Conservation (phyloP, 164 flowering plant species). For the Saururus chinensis region DNA sequence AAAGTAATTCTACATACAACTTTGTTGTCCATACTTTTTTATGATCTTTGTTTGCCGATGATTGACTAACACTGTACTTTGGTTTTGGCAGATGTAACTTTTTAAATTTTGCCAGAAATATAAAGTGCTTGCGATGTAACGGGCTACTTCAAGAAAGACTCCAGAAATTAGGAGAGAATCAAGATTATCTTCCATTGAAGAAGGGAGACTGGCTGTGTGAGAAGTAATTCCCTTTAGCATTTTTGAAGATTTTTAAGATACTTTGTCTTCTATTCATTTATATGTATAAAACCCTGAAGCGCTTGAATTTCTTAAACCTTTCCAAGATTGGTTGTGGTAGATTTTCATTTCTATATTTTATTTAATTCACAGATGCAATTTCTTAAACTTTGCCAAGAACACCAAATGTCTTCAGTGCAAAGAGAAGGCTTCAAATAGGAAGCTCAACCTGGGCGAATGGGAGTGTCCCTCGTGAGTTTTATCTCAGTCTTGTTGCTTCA, state of each 20-base stretch:
- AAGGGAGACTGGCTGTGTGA: conserved; percentile 93
- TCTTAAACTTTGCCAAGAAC: conserved; percentile 86
- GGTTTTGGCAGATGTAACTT: conserved; percentile 58
- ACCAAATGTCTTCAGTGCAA: conserved; percentile 64
- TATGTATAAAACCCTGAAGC: too few species aligned
- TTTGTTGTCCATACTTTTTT: not conserved
- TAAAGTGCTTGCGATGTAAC: conserved; percentile 73
- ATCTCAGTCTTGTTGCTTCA: not conserved
- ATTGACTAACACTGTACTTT: conserved; percentile 1
- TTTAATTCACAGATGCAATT: conserved; percentile 55
- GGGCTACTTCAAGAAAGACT: conserved; percentile 39
- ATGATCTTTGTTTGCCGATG: not conserved
- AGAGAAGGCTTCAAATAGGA: conserved; percentile 68
- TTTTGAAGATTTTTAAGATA: not conserved
- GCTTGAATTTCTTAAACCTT: too few species aligned
- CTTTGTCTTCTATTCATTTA: too few species aligned
- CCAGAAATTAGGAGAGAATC: conserved; percentile 36
- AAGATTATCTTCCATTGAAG: conserved; percentile 64
- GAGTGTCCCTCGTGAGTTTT: conserved; percentile 83
- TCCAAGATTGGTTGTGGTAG: not conserved
- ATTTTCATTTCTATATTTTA: not conserved
- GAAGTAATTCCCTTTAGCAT: conserved; percentile 30
- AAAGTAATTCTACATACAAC: conserved; percentile 30
- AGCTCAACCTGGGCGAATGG: conserved; percentile 86
- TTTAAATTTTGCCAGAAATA: conserved; percentile 63